These are phyloP conservation scores for Chaetomiaceae sp. DNA, from an alignment of 2,329 filamentous ascomycete species.

Conservation along the genomic window DNA sequence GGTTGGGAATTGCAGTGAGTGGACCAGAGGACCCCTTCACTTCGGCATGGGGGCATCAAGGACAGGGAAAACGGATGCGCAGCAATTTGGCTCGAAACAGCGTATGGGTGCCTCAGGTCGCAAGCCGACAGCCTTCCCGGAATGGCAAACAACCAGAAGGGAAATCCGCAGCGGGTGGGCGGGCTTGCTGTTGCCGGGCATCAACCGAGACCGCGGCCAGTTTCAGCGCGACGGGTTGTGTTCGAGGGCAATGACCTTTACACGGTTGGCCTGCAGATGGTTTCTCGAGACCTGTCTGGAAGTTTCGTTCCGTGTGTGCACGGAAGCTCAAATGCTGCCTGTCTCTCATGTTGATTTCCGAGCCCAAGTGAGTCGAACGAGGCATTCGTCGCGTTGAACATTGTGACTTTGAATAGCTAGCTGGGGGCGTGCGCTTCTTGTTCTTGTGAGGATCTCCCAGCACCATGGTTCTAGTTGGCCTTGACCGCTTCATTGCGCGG, in stretches of 20 bases:
- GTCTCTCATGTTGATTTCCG: background rate
- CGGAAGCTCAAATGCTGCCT: no score
- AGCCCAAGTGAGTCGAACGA: background rate
- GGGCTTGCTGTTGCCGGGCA: background rate
- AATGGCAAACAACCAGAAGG: conserved; percentile 6
- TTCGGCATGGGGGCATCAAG: no score
- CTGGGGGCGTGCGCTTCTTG: background rate
- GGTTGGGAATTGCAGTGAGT: background rate
- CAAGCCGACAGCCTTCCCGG: background rate
- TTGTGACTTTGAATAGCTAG: background rate
- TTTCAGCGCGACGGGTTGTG: background rate
- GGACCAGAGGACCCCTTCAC: no score
- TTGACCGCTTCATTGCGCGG: conserved; percentile 22
- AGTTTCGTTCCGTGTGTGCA: no score
- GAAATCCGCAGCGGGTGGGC: background rate
- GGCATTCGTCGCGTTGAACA: background rate
- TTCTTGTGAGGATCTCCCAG: conserved; percentile 13
- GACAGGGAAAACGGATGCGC: background rate
- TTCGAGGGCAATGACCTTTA: background rate
- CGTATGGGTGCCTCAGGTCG: background rate
- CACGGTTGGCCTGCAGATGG: no score
- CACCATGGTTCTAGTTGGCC: conserved; percentile 17
- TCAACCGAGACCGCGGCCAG: background rate
- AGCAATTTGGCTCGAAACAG: background rate
- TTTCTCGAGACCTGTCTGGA: no score